Evolutionary conservation across 1,139 yeast species (phyloP).

Genomic region (Pneumocystis murina): DNA sequence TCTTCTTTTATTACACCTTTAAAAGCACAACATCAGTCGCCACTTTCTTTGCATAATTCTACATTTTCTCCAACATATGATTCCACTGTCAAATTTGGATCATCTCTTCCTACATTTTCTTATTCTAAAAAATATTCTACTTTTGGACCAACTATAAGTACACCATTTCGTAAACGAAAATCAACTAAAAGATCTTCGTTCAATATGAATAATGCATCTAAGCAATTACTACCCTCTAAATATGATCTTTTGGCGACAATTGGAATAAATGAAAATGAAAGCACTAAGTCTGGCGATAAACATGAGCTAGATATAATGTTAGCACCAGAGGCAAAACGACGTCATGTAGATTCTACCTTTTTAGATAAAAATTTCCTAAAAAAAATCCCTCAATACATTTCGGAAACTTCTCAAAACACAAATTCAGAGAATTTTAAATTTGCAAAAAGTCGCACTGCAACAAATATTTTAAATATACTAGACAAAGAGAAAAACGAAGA

Average conservation of each 20-base stretch:
- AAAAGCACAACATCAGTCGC: neutral
- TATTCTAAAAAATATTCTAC: neutral
- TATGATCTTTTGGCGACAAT: neutral
- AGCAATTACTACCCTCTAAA: neutral
- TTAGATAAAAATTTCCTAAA: neutral
- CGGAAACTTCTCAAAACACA: neutral
- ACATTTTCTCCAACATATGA: neutral
- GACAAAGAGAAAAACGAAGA: neutral
- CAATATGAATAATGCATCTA: neutral
- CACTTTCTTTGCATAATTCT: neutral
- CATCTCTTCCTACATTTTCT: neutral
- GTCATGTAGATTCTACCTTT: neutral
- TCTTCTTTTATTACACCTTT: neutral
- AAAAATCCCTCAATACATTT: neutral
- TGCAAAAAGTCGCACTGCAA: neutral
- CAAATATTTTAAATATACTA: neutral
- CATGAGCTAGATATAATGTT: neutral
- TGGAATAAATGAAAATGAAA: neutral
- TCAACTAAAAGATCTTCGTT: neutral
- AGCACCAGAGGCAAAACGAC: neutral
- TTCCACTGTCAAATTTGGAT: neutral
- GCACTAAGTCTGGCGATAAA: neutral
- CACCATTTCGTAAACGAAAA: neutral
- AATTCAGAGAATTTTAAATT: neutral
- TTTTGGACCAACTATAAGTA: slow-evolving; percentile 1